phyloP scores from a whole-genome alignment of 495 filamentous ascomycete species.

The Pyrenopolyporus hunteri region DNA sequence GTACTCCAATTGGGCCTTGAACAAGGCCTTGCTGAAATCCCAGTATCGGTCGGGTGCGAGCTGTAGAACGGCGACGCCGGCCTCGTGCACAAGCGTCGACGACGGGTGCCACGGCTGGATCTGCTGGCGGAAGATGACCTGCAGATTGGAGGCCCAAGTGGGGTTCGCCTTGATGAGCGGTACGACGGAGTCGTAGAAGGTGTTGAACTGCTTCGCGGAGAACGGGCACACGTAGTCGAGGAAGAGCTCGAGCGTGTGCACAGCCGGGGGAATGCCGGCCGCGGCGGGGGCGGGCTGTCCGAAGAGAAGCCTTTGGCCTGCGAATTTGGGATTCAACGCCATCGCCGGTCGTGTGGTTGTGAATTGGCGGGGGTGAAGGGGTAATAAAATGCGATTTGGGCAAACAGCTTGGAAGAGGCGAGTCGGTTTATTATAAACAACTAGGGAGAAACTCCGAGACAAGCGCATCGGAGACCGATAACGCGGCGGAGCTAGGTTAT shows the following conservation, averaged over 20 bases:
- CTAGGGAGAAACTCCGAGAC: slow-evolving; percentile 30
- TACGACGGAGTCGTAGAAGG: slow-evolving; percentile 65
- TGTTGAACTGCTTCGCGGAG: slow-evolving; percentile 70
- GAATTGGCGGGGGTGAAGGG: slow-evolving; percentile 1
- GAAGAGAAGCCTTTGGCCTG: slow-evolving; percentile 66
- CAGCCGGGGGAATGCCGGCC: slow-evolving; percentile 49
- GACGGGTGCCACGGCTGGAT: slow-evolving; percentile 97
- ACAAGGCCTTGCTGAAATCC: slow-evolving; percentile 75
- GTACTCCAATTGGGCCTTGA: slow-evolving; percentile 70
- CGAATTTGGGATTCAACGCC: slow-evolving; percentile 80
- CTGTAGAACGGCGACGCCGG: slow-evolving; percentile 75
- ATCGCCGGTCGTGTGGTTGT: slow-evolving; percentile 51
- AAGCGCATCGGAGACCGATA: slow-evolving; percentile 27
- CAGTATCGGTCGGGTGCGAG: slow-evolving; percentile 74
- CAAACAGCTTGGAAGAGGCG: neutral
- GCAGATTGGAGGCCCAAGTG: slow-evolving; percentile 60
- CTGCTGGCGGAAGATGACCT: slow-evolving; percentile 85
- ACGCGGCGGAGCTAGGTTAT: slow-evolving; percentile 6
- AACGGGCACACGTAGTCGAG: slow-evolving; percentile 88
- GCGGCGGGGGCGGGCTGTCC: slow-evolving; percentile 39
- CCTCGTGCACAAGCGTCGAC: slow-evolving; percentile 86
- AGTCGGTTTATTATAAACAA: slow-evolving; percentile 8
- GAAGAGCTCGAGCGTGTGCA: slow-evolving; percentile 80
- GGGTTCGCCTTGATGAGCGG: slow-evolving; percentile 60
- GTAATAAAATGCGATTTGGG: neutral